Base-by-base conservation (phyloP, 1,284 basidiomycete genomes). In the Coniophora puteana region DNA sequence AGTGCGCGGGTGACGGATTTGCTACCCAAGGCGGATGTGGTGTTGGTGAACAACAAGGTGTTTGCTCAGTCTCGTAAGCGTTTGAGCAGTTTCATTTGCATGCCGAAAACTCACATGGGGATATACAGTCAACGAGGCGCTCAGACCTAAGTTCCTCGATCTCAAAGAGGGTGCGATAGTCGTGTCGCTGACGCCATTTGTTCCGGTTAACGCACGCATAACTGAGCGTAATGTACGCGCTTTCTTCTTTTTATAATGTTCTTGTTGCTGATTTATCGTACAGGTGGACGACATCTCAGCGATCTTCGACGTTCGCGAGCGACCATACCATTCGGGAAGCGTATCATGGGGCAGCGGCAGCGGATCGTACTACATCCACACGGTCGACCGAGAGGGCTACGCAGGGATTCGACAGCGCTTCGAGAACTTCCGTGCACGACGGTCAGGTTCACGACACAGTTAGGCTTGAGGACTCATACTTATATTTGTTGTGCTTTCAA, bases 151-250 rank as follows among this genome's bases (percentile, higher is more conserved):
- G 52, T 88, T 89, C 53, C 60, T 89, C 33, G 85, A 89, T 56
- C 65, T 89, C 44, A 89, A 88, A 54, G 86, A 89, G 49, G 86
- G 86, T 23, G 86, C 85, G 1, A 76, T 82, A 34, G 83, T 89
- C 14, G 72, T 89, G n/a, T 88, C 85, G 7, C 61, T 89, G 12
- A 72, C 75, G 40, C 81, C 82, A 1, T 88, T 89, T 50, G 81
- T 82, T 26, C 72, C 74, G 1, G 52, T 74, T 7, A 78, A 81
- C 49, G 74, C 75, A 20, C 74, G 83, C n/a, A 65, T 88, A 22
- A 84, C 81, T 0, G 80, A 85, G 51, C 79, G 84, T 22, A 88
- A 87, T 47, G 82, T 84, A 50, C 32, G 80, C 68, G 12, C 8
- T 11, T 37, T n/a, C 24, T 26, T 23, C 27, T 38, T 40, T 11